Evolutionary conservation across 768 basidiomycete species (phyloP).

Genomic region (Trametopsis cervina): DNA sequence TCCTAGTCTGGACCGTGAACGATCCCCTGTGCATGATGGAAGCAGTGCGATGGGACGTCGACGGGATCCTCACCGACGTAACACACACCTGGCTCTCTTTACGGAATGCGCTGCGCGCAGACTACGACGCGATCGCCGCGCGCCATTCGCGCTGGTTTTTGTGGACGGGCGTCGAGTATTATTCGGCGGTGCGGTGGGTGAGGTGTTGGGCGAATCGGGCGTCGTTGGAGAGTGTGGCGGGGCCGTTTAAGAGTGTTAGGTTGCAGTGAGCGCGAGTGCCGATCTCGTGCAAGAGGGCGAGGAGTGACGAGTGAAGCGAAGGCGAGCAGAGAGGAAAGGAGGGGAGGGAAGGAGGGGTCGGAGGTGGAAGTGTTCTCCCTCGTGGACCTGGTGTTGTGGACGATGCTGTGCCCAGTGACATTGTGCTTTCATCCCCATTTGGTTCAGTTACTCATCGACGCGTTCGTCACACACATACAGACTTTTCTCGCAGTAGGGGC

Average conservation of each 20-base stretch:
- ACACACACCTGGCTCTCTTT: constrained; percentile 34
- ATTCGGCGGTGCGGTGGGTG: constrained; percentile 36
- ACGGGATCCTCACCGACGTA: constrained; percentile 40
- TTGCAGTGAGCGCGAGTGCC: no score
- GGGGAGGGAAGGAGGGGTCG: no score
- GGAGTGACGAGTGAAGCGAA: no score
- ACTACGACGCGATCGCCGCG: constrained; percentile 59
- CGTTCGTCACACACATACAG: no score
- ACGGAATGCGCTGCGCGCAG: constrained; percentile 29
- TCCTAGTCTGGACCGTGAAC: constrained; percentile 98
- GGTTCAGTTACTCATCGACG: no score
- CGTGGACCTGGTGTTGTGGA: no score
- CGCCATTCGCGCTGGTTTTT: constrained; percentile 64
- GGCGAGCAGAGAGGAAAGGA: no score
- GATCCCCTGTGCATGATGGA: constrained; percentile 85
- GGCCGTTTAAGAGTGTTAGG: constrained; percentile 10
- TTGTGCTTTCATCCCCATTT: no score
- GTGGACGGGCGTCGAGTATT: constrained; percentile 63
- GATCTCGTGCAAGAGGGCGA: no score
- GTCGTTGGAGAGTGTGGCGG: constrained; percentile 42
- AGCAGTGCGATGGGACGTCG: constrained; percentile 50
- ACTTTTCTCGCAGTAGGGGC: no score
- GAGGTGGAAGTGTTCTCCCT: no score
- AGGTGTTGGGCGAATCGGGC: constrained; percentile 66
- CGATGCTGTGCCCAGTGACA: no score